Conservation (phyloP, 768 basidiomycete genomes). For the Lactarius psammicola region DNA sequence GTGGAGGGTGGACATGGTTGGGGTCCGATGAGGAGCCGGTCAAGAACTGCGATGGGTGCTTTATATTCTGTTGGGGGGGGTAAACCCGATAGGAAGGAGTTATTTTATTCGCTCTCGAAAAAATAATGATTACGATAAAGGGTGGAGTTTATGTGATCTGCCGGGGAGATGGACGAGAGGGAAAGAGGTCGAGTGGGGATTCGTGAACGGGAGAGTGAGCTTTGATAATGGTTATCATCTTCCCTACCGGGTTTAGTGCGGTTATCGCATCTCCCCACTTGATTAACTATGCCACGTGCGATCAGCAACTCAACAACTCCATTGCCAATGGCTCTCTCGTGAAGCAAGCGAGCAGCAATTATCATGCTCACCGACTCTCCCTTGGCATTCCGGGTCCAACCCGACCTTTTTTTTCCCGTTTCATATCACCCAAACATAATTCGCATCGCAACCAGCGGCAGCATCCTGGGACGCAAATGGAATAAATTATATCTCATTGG, state of each 20-base stretch:
- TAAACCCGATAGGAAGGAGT: constrained; percentile 14
- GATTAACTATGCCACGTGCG: background rate
- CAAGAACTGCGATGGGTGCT: background rate
- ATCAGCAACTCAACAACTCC: background rate
- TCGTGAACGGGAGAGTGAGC: background rate
- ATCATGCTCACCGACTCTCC: constrained; percentile 9
- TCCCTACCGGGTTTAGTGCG: background rate
- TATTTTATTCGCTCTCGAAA: background rate
- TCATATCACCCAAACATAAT: constrained; percentile 1
- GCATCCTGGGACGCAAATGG: constrained; percentile 2
- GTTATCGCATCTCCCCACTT: constrained; percentile 13
- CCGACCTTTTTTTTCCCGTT: background rate
- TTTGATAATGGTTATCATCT: background rate
- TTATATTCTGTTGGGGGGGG: constrained; percentile 21
- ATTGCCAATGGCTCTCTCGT: background rate
- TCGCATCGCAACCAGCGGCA: constrained; percentile 9
- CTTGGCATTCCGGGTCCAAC: constrained; percentile 6
- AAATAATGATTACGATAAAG: constrained; percentile 3
- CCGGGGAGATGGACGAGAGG: background rate
- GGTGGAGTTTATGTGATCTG: background rate
- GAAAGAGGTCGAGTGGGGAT: constrained; percentile 7
- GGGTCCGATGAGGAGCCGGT: constrained; percentile 14
- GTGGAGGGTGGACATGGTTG: constrained; percentile 44
- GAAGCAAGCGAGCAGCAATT: background rate
- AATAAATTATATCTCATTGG: constrained; percentile 19